Percentiles rank a stretch among this genome's conserved stretches.
phyloP scores from a whole-genome alignment of 768 basidiomycete species.

The Leccinellum albellum region DNA sequence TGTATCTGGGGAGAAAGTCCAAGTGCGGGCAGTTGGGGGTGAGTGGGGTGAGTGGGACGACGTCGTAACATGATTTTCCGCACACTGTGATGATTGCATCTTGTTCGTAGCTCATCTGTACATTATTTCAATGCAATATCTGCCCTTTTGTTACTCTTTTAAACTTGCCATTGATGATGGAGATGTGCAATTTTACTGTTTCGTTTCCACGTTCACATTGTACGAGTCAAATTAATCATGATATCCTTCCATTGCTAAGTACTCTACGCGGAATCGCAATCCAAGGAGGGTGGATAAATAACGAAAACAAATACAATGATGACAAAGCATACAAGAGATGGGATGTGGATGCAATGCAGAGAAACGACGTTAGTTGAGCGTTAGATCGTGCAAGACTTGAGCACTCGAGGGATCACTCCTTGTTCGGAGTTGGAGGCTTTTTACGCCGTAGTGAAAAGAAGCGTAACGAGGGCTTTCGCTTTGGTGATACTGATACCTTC shows the following conservation, averaged over 20 bases:
- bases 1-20: constrained; percentile 68
- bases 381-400: constrained; percentile 21
- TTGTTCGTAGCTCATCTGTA: constrained; percentile 12
- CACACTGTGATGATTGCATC: background rate
- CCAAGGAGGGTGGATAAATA: constrained; percentile 22
- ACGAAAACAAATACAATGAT: constrained; percentile 18
- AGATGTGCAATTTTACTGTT: background rate
- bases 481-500: constrained; percentile 17
- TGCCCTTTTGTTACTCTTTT: background rate
- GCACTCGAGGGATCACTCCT: constrained; percentile 8
- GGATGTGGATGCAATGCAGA: background rate
- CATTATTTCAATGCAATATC: constrained; percentile 6
- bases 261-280: constrained; percentile 8
- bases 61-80: constrained; percentile 42
- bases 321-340: constrained; percentile 18
- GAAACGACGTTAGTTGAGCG: constrained; percentile 3
- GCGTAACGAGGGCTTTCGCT: constrained; percentile 27
- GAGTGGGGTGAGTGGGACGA: constrained; percentile 78
- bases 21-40: constrained; percentile 60
- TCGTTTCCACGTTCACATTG: background rate
- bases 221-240: constrained; percentile 17
- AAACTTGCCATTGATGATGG: background rate
- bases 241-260: constrained; percentile 12
- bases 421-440: constrained; percentile 29
- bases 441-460: constrained; percentile 32